These are phyloP conservation scores for Gossypium schwendimanii DNA, from an alignment of 441 rosid species.

Conservation along the genomic window DNA sequence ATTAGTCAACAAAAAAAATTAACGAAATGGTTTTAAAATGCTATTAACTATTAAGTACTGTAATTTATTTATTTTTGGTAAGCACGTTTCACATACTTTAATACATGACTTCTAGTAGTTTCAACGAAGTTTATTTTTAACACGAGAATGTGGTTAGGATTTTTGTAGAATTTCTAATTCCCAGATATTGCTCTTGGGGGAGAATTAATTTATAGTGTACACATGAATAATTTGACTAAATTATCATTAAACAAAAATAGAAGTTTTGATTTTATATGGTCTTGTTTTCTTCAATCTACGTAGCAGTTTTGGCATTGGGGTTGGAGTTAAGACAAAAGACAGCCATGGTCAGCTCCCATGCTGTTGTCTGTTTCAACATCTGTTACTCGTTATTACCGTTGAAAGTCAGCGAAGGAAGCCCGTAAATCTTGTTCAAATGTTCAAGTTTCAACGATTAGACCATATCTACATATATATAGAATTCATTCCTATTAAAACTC, in stretches of 20 bases:
- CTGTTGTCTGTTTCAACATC: slow-evolving; percentile 1
- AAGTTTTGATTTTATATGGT: neutral
- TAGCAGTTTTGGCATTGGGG: neutral
- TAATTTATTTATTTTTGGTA: neutral
- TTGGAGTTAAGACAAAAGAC: neutral
- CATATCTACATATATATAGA: neutral
- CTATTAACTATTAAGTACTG: no score
- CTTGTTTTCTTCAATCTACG: neutral
- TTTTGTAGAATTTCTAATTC: neutral
- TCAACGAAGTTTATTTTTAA: neutral
- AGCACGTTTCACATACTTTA: neutral
- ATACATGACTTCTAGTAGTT: no score
- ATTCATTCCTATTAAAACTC: neutral
- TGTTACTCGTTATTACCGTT: slow-evolving; percentile 16
- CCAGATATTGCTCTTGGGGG: neutral
- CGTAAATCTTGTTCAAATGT: slow-evolving; percentile 8
- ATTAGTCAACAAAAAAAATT: neutral
- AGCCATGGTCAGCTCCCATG: neutral
- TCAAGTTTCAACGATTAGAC: slow-evolving; percentile 14
- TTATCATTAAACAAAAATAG: neutral
- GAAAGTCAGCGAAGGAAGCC: slow-evolving; percentile 19
- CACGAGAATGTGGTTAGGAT: neutral
- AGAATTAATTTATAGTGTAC: neutral
- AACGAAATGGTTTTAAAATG: neutral
- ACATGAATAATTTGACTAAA: neutral